A percentile compares a stretch with the other conserved stretches of the same genome.
Evolutionary conservation across 768 basidiomycete genomes (phyloP).

Genomic region (Glaciozyma antarctica): DNA sequence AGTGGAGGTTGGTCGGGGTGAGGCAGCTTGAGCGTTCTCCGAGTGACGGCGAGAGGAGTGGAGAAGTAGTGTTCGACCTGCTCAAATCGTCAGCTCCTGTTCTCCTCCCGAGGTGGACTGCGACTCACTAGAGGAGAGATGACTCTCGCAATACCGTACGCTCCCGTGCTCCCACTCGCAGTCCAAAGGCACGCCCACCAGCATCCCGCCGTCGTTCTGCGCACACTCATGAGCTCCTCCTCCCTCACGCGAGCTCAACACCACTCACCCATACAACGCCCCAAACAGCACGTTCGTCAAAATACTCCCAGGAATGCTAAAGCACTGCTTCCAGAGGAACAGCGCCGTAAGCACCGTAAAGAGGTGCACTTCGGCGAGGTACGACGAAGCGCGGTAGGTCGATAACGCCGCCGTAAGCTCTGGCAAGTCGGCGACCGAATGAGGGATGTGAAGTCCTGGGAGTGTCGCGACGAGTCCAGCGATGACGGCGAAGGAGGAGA

Average conservation of each 20-base stretch:
- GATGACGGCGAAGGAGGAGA: slow-evolving; percentile 33
- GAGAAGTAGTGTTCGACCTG: slow-evolving; percentile 35
- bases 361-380: slow-evolving; percentile 30
- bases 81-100: no score
- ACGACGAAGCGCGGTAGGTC: slow-evolving; percentile 30
- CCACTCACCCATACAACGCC: slow-evolving; percentile 30
- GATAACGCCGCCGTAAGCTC: slow-evolving; percentile 20
- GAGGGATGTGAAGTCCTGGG: slow-evolving; percentile 31
- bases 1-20: neutral
- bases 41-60: slow-evolving; percentile 28
- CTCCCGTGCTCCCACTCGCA: slow-evolving; percentile 31
- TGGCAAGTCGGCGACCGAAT: slow-evolving; percentile 32
- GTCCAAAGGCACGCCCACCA: slow-evolving; percentile 34
- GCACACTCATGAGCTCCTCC: no score
- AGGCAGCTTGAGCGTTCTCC: slow-evolving; percentile 25
- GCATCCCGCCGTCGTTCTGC: slow-evolving; percentile 22
- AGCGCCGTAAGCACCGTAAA: slow-evolving; percentile 30
- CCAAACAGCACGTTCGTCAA: slow-evolving; percentile 36
- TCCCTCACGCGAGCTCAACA: no score
- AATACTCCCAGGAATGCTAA: slow-evolving; percentile 34
- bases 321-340: slow-evolving; percentile 37
- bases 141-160: slow-evolving; percentile 33
- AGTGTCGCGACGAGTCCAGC: slow-evolving; percentile 31
- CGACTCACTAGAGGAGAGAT: slow-evolving; percentile 32
- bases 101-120: neutral